Evolutionary conservation across 495 filamentous ascomycete genomes (phyloP).

Genomic region (Aspergillus coremiiformis): DNA sequence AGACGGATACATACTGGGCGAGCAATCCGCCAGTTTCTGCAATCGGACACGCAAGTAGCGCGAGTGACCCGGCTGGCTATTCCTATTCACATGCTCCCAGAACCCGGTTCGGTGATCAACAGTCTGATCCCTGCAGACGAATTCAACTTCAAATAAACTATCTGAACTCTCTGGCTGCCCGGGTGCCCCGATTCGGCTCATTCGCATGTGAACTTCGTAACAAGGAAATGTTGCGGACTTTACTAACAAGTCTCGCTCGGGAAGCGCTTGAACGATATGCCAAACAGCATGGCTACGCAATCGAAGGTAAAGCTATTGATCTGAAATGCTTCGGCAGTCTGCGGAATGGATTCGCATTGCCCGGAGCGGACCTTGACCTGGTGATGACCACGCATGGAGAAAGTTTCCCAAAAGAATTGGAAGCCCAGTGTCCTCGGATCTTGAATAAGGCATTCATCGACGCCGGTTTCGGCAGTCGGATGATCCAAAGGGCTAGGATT

Average conservation of each 20-base stretch:
- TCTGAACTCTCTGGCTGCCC: constrained; percentile 14
- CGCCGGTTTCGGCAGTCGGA: constrained; percentile 56
- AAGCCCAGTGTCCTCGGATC: constrained; percentile 52
- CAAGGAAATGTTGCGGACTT: constrained; percentile 55
- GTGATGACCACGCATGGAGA: constrained; percentile 50
- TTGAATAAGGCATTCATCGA: constrained; percentile 65
- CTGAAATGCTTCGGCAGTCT: constrained; percentile 68
- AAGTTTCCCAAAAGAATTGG: constrained; percentile 14
- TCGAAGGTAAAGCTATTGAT: constrained; percentile 45
- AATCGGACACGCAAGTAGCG: not conserved
- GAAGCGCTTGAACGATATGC: constrained; percentile 47
- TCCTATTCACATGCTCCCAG: constrained; percentile 6
- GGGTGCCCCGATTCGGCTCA: constrained; percentile 1
- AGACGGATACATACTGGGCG: not conserved
- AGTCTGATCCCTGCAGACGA: constrained; percentile 6
- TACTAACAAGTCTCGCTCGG: constrained; percentile 50
- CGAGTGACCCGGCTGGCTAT: not conserved
- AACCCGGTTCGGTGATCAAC: constrained; percentile 10
- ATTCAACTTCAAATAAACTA: constrained; percentile 23
- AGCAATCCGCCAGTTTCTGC: not conserved
- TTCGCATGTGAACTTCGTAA: constrained; percentile 43
- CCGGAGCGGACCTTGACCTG: constrained; percentile 69
- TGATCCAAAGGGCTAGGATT: constrained; percentile 65
- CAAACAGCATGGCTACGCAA: constrained; percentile 26
- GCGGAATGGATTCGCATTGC: constrained; percentile 63